These are phyloP conservation scores for Calonectria hongkongensis DNA, from an alignment of 2,329 filamentous ascomycete genomes.

Conservation along the genomic window DNA sequence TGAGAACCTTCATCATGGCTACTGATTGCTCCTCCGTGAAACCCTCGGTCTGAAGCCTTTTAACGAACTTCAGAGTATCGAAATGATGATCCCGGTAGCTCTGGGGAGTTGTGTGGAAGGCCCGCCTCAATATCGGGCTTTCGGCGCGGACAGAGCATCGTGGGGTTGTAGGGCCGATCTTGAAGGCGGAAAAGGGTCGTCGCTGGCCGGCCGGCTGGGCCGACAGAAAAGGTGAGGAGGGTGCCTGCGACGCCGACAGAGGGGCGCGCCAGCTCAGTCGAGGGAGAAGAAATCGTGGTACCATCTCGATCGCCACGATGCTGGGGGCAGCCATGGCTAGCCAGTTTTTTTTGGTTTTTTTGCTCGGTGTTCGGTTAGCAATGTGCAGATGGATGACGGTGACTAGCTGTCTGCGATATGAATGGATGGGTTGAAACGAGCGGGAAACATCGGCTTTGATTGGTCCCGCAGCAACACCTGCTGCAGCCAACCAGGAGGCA, in stretches of 20 bases:
- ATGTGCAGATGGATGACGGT: constrained; percentile 41
- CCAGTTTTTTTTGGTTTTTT: background rate
- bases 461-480: constrained; percentile 40
- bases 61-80: constrained; percentile 97
- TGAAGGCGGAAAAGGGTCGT: constrained; percentile 49
- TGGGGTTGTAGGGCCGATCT: constrained; percentile 42
- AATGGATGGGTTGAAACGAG: constrained; percentile 43
- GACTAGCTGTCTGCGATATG: constrained; percentile 49
- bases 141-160: constrained; percentile 32
- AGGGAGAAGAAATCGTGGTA: constrained; percentile 74
- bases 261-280: constrained; percentile 71
- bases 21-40: constrained; percentile 97
- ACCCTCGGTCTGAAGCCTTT: constrained; percentile 90
- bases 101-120: constrained; percentile 80
- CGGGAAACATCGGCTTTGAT: constrained; percentile 54
- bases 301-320: constrained; percentile 60
- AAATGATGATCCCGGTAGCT: constrained; percentile 91
- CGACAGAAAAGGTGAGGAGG: constrained; percentile 47
- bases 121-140: constrained; percentile 59
- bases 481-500: constrained; percentile 42
- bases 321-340: constrained; percentile 54
- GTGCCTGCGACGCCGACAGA: constrained; percentile 51
- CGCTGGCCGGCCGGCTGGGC: constrained; percentile 42
- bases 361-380: constrained; percentile 23
- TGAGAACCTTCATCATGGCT: constrained; percentile 98